Percentiles rank a stretch among this genome's conserved stretches.
Conservation (phyloP, 176 grass and related monocot species). For the Ananas comosus region DNA sequence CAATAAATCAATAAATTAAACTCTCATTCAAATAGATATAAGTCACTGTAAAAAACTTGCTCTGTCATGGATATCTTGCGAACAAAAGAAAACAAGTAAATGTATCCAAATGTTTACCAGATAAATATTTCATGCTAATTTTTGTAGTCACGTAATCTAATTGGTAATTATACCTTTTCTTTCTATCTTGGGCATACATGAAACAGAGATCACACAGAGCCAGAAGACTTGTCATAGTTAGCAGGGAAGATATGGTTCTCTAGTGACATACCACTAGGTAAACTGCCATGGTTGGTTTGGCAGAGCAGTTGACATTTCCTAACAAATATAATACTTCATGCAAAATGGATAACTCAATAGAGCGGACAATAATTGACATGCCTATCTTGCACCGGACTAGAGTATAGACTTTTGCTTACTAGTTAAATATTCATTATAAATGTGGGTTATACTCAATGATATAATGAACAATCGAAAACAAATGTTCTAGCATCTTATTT, state of each 20-base stretch:
- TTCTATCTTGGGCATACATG: neutral
- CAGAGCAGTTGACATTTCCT: too few species aligned
- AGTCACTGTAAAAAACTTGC: neutral
- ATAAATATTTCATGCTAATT: neutral
- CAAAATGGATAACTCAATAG: too few species aligned
- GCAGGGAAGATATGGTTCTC: neutral
- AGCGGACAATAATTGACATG: too few species aligned
- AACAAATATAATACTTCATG: too few species aligned
- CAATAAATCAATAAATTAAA: neutral
- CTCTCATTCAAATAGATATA: neutral
- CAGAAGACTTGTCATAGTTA: neutral
- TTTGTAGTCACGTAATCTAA: neutral
- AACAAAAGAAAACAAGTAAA: neutral
- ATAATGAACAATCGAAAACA: too few species aligned
- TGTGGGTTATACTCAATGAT: too few species aligned
- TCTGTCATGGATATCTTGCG: slow-evolving; percentile 9
- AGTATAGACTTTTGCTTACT: too few species aligned
- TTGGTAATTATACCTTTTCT: neutral
- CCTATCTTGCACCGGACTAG: too few species aligned
- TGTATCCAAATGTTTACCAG: neutral
- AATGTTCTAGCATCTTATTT: too few species aligned
- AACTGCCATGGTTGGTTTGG: too few species aligned
- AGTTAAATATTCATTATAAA: neutral
- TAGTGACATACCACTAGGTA: neutral
- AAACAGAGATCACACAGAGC: neutral